These are phyloP conservation scores for Monosporascus cannonballus DNA, from an alignment of 2,329 filamentous ascomycete genomes.

Conservation along the genomic window DNA sequence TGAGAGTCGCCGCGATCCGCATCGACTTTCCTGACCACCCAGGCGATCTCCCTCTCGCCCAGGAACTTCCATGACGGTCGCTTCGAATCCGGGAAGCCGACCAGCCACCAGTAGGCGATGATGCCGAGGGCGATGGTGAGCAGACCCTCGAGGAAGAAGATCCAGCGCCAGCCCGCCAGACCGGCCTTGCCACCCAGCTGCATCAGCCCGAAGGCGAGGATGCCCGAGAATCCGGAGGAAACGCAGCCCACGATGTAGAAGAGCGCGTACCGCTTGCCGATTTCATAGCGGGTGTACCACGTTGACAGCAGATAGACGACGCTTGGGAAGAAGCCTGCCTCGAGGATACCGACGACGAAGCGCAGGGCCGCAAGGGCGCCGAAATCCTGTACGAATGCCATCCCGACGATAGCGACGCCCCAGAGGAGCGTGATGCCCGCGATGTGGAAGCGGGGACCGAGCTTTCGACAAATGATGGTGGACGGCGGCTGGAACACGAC, in stretches of 20 bases:
- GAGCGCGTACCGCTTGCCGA: slow-evolving; percentile 61
- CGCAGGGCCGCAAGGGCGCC: slow-evolving; percentile 47
- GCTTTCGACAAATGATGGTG: slow-evolving; percentile 59
- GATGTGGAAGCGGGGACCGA: slow-evolving; percentile 57
- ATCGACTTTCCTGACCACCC: slow-evolving; percentile 34
- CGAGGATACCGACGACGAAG: slow-evolving; percentile 56
- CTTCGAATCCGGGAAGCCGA: slow-evolving; percentile 43
- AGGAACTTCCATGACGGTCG: slow-evolving; percentile 34
- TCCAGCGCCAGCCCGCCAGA: slow-evolving; percentile 61
- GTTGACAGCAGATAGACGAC: slow-evolving; percentile 66
- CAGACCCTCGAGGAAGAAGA: slow-evolving; percentile 53
- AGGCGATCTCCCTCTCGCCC: slow-evolving; percentile 29
- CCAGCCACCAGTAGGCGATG: slow-evolving; percentile 35
- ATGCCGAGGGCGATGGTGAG: slow-evolving; percentile 45
- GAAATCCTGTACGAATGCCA: slow-evolving; percentile 55
- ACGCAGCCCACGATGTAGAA: slow-evolving; percentile 66
- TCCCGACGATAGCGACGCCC: slow-evolving; percentile 58
- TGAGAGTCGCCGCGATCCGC: slow-evolving; percentile 40
- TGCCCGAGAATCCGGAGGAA: slow-evolving; percentile 60
- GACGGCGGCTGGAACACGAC: slow-evolving; percentile 66
- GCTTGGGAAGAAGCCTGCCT: slow-evolving; percentile 67
- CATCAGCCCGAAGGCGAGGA: slow-evolving; percentile 65
- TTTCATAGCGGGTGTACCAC: slow-evolving; percentile 66
- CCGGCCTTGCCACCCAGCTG: slow-evolving; percentile 52
- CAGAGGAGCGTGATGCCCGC: slow-evolving; percentile 49